Evolutionary conservation across 225 moss, liverwort and hornwort genomes (phyloP).

Genomic region (Pseudoscleropodium purum): DNA sequence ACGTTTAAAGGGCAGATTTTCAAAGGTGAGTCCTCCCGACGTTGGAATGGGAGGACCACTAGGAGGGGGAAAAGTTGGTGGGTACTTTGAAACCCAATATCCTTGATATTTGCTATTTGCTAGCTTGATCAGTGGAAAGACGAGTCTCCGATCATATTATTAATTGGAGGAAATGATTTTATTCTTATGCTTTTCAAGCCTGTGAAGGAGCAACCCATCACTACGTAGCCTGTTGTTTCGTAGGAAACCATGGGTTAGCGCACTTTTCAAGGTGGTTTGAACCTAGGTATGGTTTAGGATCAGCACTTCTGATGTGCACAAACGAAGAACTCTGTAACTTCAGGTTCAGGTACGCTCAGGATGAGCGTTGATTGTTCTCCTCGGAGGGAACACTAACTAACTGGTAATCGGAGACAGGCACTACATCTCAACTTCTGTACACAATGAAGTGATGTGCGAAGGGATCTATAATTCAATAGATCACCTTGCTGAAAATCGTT

Average conservation of each 20-base stretch:
- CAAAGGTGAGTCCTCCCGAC: neutral
- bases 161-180: too few relatives aligned
- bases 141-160: neutral
- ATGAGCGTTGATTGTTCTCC: neutral
- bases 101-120: too few relatives aligned
- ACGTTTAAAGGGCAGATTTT: neutral
- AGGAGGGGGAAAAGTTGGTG: neutral
- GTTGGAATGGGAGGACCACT: neutral
- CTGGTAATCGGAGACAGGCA: neutral
- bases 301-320: too few relatives aligned
- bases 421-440: neutral
- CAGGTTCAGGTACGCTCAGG: neutral
- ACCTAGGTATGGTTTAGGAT: neutral
- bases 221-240: neutral
- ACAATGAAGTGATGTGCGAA: neutral
- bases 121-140: neutral
- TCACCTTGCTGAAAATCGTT: neutral
- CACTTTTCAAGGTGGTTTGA: neutral
- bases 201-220: neutral
- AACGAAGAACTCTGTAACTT: neutral
- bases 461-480: neutral
- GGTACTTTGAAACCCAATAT: too few relatives aligned
- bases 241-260: neutral
- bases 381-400: conserved; percentile 24
- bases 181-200: neutral